Evolutionary conservation across 805 yeast species (phyloP), one percentile per base, ranked within the genome.

Genomic region (Phaffomyces opuntiae): DNA sequence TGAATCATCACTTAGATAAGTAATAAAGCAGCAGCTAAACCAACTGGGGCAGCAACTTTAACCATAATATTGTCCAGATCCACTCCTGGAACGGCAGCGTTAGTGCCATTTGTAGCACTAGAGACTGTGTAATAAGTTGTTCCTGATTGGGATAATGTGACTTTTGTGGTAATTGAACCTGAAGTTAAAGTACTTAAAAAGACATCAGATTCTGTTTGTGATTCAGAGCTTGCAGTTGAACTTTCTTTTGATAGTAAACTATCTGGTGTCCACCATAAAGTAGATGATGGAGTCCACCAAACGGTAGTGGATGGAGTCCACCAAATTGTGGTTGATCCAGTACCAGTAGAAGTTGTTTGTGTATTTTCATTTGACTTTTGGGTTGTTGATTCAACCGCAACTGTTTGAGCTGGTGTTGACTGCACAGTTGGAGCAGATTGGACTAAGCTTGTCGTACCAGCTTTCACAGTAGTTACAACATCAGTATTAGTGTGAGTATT

Each of bases 1-100:
- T 85, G 17, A 68, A 73, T 73, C 49, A 72, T 69, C 59, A 75
- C 76, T 65, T 78, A 74, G 32, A 81, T 73, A 38, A 84, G 90
- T 90, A 84, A 84, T 16, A 44, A 36, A 25, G 44, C 48, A 19
- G 44, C 48, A 33, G 35, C 48, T 6, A 45, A 13, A 4, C 31
- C 48, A 26, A 34, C 40, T 3, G 48, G 44, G 25, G 40, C 14
- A 3, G 35, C 38, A 26, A 40, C 38, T 27, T 38, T 36, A 2
- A 21, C 41, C 12, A 40, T 5, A n/a, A 16, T 38, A 36, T 32
- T 27, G 9, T 34, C 42, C 4, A 24, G 14, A 4, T 4, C 40
- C 6, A 34, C 16, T 1, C n/a, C 36, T 12, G 26, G 37, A 16
- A 14, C 27, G 7, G 45, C 45, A 34, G 25, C 32, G 26, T 42